Evolutionary conservation across 345 rosid genomes (phyloP).

Genomic region (Gossypium sturtianum): DNA sequence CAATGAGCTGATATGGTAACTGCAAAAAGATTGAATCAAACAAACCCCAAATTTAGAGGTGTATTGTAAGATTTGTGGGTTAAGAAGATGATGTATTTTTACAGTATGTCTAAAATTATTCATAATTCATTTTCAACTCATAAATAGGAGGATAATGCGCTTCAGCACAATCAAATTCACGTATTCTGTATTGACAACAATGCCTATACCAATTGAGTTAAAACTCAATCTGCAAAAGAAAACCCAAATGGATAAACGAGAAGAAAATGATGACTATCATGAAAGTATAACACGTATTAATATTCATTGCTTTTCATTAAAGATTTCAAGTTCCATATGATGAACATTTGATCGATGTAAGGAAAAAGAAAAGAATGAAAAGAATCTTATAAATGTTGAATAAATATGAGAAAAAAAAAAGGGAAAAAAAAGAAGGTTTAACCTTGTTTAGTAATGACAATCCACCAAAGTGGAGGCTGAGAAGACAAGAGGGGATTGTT

Average conservation of each 20-base stretch:
- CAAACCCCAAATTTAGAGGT: too few relatives aligned
- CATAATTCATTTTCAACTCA: too few relatives aligned
- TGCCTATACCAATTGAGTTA: too few relatives aligned
- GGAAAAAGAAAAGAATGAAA: conserved; percentile 14
- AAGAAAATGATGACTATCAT: conserved; percentile 21
- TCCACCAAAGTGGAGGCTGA: conserved; percentile 85
- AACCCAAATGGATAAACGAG: background rate
- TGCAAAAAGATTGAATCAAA: too few relatives aligned
- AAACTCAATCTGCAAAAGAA: background rate
- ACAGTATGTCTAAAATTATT: too few relatives aligned
- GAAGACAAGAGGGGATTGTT: conserved; percentile 49
- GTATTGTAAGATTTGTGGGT: too few relatives aligned
- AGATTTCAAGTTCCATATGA: background rate
- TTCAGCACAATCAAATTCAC: accelerated
- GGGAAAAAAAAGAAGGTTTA: background rate
- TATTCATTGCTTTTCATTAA: background rate
- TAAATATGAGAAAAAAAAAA: background rate
- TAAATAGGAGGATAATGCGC: too few relatives aligned
- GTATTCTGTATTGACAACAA: accelerated
- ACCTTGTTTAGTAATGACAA: conserved; percentile 71
- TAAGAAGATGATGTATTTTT: too few relatives aligned
- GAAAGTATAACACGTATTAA: background rate
- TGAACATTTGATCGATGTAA: background rate
- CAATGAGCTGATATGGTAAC: too few relatives aligned
- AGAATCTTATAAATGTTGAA: conserved; percentile 9